phyloP scores from a whole-genome alignment of 2,329 filamentous ascomycete species.

The Xylaria sp. region DNA sequence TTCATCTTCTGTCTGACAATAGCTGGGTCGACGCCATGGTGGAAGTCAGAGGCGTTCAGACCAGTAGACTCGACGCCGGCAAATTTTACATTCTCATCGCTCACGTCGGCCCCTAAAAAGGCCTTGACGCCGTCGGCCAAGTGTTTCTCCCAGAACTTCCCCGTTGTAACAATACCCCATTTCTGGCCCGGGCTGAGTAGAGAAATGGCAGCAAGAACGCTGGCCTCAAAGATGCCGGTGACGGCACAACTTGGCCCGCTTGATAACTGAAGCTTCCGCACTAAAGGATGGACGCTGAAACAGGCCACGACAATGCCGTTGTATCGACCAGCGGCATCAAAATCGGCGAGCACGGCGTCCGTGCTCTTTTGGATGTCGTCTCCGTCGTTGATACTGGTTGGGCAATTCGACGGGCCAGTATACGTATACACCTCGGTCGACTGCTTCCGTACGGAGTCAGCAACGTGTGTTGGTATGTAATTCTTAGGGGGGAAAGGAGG shows the following conservation, averaged over 20 bases:
- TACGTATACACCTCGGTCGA: conserved; percentile 68
- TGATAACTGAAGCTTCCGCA: conserved; percentile 63
- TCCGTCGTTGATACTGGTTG: conserved; percentile 82
- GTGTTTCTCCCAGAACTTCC: conserved; percentile 82
- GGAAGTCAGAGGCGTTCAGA: conserved; percentile 81
- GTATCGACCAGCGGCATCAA: conserved; percentile 62
- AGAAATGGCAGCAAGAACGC: conserved; percentile 72
- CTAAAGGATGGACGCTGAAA: conserved; percentile 86
- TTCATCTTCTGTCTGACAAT: conserved; percentile 74
- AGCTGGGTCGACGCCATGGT: conserved; percentile 71
- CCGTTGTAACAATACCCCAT: conserved; percentile 92
- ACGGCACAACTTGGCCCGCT: conserved; percentile 52
- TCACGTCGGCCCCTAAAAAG: conserved; percentile 67
- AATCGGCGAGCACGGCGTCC: conserved; percentile 67
- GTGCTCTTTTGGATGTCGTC: conserved; percentile 74
- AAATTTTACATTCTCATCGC: conserved; percentile 63
- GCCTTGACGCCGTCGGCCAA: conserved; percentile 71
- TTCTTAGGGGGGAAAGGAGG: too few relatives aligned
- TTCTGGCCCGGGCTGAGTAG: conserved; percentile 56
- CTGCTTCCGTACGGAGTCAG: conserved; percentile 46
- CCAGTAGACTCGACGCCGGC: conserved; percentile 86
- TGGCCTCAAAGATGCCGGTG: conserved; percentile 89
- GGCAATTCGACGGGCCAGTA: conserved; percentile 71
- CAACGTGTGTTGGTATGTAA: too few relatives aligned
- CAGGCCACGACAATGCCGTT: conserved; percentile 89